Conservation (phyloP, 164 flowering plant species). For the Malania oleifera region DNA sequence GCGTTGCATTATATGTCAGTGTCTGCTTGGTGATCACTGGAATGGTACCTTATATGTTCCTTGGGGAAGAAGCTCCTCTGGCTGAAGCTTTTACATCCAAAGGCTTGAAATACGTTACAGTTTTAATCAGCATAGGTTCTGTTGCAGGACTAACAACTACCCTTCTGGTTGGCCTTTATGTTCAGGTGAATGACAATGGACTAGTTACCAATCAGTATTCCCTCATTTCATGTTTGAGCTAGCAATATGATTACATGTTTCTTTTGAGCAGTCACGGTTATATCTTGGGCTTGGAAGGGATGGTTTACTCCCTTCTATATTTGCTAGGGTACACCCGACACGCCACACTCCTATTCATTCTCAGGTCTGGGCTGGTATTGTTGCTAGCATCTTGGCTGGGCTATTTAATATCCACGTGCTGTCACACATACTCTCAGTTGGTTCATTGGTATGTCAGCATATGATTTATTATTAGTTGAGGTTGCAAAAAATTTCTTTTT, state of each 20-base stretch:
- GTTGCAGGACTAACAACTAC: conserved; percentile 97
- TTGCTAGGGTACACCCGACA: conserved; percentile 70
- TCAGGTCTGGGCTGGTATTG: conserved; percentile 90
- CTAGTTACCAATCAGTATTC: not conserved
- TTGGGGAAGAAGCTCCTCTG: conserved; percentile 91
- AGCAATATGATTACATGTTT: conserved; percentile 8
- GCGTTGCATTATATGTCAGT: conserved; percentile 65
- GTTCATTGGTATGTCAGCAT: conserved; percentile 60
- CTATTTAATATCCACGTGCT: conserved; percentile 68
- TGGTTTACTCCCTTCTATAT: conserved; percentile 80
- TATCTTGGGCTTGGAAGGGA: conserved; percentile 98
- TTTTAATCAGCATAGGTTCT: conserved; percentile 88
- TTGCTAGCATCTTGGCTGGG: conserved; percentile 79
- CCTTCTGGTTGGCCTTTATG: conserved; percentile 92
- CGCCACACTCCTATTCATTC: conserved; percentile 81
- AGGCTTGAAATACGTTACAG: conserved; percentile 80
- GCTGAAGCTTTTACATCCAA: conserved; percentile 80
- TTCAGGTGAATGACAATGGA: conserved; percentile 58
- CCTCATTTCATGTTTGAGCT: not conserved
- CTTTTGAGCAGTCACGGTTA: conserved; percentile 66
- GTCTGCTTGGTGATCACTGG: conserved; percentile 97
- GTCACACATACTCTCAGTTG: conserved; percentile 93
- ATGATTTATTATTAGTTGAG: not conserved
- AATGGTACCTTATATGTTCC: conserved; percentile 81
- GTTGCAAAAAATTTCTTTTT: too few relatives aligned